Evolutionary conservation across 2,329 filamentous ascomycete genomes (phyloP).

Genomic region (Delphinella strobiligena): DNA sequence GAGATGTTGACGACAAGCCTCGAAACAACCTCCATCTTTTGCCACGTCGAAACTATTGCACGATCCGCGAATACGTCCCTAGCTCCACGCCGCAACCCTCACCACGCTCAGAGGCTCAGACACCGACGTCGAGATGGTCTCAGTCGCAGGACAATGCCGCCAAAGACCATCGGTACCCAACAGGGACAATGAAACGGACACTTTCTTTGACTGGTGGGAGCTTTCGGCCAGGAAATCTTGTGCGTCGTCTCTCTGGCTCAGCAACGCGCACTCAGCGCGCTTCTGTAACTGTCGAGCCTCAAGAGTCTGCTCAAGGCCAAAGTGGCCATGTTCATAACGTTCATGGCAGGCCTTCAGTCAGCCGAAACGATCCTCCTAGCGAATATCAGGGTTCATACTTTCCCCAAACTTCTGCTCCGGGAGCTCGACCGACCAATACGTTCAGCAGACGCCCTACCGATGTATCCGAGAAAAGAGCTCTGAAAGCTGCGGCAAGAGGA

Average conservation of each 20-base stretch:
- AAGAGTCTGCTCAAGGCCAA: not conserved
- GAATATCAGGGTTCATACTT: conserved; percentile 7
- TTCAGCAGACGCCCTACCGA: conserved; percentile 34
- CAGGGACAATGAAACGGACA: conserved; percentile 21
- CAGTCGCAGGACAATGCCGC: conserved; percentile 1
- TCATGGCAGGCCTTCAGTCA: too few relatives aligned
- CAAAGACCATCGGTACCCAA: conserved; percentile 15
- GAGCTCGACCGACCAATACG: conserved; percentile 19
- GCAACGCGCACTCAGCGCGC: conserved; percentile 12
- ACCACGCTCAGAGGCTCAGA: conserved; percentile 34
- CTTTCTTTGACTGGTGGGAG: conserved; percentile 19
- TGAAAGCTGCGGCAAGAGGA: conserved; percentile 20
- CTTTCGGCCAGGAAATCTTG: conserved; percentile 27
- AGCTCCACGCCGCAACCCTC: conserved; percentile 62
- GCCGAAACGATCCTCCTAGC: not conserved
- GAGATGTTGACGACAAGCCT: conserved; percentile 78
- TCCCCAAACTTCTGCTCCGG: conserved; percentile 2
- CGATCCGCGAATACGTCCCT: conserved; percentile 73
- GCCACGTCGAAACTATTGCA: conserved; percentile 90
- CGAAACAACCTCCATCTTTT: conserved; percentile 86
- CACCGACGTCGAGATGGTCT: not conserved
- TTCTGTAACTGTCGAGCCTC: conserved; percentile 10
- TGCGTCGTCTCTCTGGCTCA: conserved; percentile 28
- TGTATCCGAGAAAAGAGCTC: conserved; percentile 27
- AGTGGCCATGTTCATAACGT: not conserved